Evolutionary conservation across 495 filamentous ascomycete genomes (phyloP), one percentile per base, ranked within the genome.

Genomic region (Trypethelium eluteriae): DNA sequence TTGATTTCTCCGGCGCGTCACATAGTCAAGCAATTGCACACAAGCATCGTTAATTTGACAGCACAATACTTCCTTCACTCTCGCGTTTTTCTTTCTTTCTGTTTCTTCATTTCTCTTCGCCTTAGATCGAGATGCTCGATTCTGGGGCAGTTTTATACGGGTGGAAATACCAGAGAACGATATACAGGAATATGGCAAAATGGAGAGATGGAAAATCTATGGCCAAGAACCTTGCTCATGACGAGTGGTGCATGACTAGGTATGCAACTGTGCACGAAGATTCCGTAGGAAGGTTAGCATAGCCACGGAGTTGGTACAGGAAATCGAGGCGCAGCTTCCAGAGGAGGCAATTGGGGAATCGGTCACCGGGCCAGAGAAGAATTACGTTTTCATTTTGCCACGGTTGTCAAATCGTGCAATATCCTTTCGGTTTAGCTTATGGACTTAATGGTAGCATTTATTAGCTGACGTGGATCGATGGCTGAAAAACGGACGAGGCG

Each of bases 141-240:
- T 16, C 9, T 11, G 47, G 64, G 46, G 38, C 49, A 47, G 64
- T 9, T 39, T 16, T 16, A 65, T 41, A 65, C 64, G 39, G 56
- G 65, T 62, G 25, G 53, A 36, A 44, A 25, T 61, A 35, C 36
- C 65, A 47, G 38, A 44, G 65, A 38, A 66, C 14, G 49, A 57
- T 57, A 57, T 41, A 66, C 50, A 9, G 50, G 64, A 35, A 49
- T 18, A 38, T 59, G 57, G 3, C 25, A 50, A 14, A 10, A 25
- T 38, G 36, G 12, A 57, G 46, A 57, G n/a, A 16, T 14, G 63
- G 18, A 25, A 25, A 25, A 25, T 25, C 25, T 25, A 25, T 65
- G 44, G 57, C 44, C 47, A 18, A 38, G 44, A 32, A 44, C 53
- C 57, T 66, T 39, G 61, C 46, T 44, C 25, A 25, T 25, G 25